phyloP scores from a whole-genome alignment of 345 rosid genomes.

The Cardamine occulta region DNA sequence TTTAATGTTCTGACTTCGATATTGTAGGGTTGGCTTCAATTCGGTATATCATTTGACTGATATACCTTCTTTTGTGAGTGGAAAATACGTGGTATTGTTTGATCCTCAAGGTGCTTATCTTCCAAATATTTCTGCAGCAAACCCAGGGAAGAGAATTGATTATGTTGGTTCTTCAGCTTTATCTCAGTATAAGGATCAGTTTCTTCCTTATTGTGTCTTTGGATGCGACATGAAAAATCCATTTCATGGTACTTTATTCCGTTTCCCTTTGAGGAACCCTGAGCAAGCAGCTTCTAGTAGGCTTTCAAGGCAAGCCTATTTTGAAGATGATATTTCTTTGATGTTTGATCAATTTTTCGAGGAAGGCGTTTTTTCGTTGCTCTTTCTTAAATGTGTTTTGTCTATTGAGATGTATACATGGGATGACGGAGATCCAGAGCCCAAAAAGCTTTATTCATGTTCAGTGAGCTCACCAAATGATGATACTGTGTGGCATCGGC shows the following conservation, averaged over 20 bases:
- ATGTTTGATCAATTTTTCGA: slow-evolving; percentile 79
- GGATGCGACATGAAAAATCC: slow-evolving; percentile 84
- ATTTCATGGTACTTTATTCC: slow-evolving; percentile 83
- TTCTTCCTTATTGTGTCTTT: slow-evolving; percentile 81
- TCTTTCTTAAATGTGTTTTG: slow-evolving; percentile 78
- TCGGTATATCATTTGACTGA: slow-evolving; percentile 95
- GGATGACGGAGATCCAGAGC: slow-evolving; percentile 71
- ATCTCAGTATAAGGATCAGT: slow-evolving; percentile 71
- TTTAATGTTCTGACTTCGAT: slow-evolving; percentile 22
- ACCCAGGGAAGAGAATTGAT: slow-evolving; percentile 94
- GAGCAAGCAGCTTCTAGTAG: slow-evolving; percentile 76
- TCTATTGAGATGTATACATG: slow-evolving; percentile 80
- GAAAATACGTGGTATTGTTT: slow-evolving; percentile 77
- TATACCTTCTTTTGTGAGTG: slow-evolving; percentile 94
- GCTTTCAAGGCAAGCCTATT: slow-evolving; percentile 88
- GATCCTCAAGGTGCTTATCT: slow-evolving; percentile 91
- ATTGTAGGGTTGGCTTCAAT: slow-evolving; percentile 85
- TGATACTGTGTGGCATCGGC: slow-evolving; percentile 71
- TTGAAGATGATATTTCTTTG: slow-evolving; percentile 59
- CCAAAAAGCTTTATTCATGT: slow-evolving; percentile 69
- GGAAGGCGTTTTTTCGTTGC: slow-evolving; percentile 78
- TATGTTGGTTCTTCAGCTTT: slow-evolving; percentile 76
- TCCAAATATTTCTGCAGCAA: slow-evolving; percentile 82
- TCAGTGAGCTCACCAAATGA: slow-evolving; percentile 55
- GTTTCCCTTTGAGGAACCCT: slow-evolving; percentile 84